Conservation (phyloP, 176 grass and related monocot genomes). For the Aegilops bicornis region DNA sequence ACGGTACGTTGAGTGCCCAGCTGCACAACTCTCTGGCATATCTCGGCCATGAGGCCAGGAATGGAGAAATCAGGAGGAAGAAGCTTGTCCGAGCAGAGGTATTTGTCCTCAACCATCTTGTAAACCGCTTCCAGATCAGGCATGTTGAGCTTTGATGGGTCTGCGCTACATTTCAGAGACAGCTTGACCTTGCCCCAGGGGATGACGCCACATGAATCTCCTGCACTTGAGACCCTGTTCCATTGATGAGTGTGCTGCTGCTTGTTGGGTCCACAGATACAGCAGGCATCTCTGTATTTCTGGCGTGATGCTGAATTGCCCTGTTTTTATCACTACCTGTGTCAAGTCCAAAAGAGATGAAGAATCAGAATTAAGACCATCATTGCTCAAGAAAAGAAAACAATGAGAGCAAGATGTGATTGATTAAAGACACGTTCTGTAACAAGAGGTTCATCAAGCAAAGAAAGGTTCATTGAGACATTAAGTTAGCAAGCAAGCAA, state of each 20-base stretch:
- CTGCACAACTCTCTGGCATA: slow-evolving; percentile 59
- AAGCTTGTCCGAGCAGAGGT: slow-evolving; percentile 45
- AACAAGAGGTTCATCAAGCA: too few species aligned
- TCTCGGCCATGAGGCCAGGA: slow-evolving; percentile 48
- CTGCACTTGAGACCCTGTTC: slow-evolving; percentile 17
- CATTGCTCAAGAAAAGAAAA: not conserved
- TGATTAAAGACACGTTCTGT: not conserved
- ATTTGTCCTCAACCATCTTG: slow-evolving; percentile 63
- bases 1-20: slow-evolving; percentile 19
- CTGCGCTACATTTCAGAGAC: slow-evolving; percentile 38
- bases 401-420: slow-evolving; percentile 12
- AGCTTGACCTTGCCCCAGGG: slow-evolving; percentile 60
- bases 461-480: not conserved
- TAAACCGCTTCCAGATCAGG: slow-evolving; percentile 56
- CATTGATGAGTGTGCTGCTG: not conserved
- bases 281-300: slow-evolving; percentile 3
- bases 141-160: slow-evolving; percentile 43
- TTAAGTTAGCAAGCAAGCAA: not conserved
- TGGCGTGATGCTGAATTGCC: not conserved
- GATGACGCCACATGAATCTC: slow-evolving; percentile 62
- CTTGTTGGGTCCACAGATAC: slow-evolving; percentile 1
- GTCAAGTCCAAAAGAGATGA: not conserved
- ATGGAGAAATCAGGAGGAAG: slow-evolving; percentile 63
- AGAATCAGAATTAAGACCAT: not conserved
- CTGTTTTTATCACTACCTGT: slow-evolving; percentile 27